A percentile compares a stretch with the other conserved stretches of the same genome.
Conservation (phyloP, 1,139 yeast genomes). For the Meyerozyma smithsonii region DNA sequence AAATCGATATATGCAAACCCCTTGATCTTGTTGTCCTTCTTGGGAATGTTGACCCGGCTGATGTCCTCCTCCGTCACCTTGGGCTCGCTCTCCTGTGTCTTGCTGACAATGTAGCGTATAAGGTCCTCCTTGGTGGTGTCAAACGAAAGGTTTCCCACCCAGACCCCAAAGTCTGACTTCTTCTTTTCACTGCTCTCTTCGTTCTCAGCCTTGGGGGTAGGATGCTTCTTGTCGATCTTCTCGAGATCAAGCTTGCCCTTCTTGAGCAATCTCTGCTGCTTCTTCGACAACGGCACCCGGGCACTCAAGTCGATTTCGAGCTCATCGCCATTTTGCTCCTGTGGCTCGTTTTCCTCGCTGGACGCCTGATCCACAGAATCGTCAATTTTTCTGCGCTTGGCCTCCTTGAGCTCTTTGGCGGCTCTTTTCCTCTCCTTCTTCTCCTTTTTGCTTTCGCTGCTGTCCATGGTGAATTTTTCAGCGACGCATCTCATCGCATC, state of each 20-base stretch:
- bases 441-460: conserved; percentile 23
- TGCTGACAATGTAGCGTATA: conserved; percentile 56
- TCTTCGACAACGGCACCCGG: conserved; percentile 82
- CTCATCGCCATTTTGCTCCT: conserved; percentile 42
- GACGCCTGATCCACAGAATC: conserved; percentile 6
- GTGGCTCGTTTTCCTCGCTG: conserved; percentile 13
- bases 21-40: conserved; percentile 56
- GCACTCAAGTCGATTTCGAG: conserved; percentile 76
- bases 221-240: conserved; percentile 49
- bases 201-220: conserved; percentile 36
- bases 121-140: conserved; percentile 79
- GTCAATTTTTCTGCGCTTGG: conserved; percentile 7
- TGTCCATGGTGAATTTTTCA: conserved; percentile 14
- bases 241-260: conserved; percentile 67
- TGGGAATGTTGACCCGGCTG: conserved; percentile 62
- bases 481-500: conserved; percentile 5
- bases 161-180: conserved; percentile 67
- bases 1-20: conserved; percentile 95
- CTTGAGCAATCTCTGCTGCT: conserved; percentile 82
- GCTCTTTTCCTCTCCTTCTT: conserved; percentile 21
- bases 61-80: conserved; percentile 46
- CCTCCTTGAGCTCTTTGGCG: conserved; percentile 15
- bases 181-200: conserved; percentile 22
- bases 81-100: conserved; percentile 44
- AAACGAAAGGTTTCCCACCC: conserved; percentile 92